A percentile compares a stretch with the other conserved stretches of the same genome.
These are phyloP conservation scores for Ogataea siamensis DNA, from an alignment of 805 yeast species.

Conservation along the genomic window DNA sequence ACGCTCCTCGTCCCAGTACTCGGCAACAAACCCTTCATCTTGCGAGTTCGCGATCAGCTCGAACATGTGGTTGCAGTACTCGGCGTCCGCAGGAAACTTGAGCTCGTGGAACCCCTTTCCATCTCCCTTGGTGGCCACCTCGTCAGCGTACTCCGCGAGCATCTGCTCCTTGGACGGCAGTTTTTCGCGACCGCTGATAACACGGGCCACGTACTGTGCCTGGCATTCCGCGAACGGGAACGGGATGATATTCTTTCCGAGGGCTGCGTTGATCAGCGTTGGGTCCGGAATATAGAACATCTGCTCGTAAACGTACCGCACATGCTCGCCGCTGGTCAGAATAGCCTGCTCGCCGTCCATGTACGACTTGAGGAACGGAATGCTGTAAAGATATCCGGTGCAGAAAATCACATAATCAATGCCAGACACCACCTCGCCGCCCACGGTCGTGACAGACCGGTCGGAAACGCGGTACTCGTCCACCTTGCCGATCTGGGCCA, in stretches of 20 bases:
- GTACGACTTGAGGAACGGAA: constrained; percentile 55
- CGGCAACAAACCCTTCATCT: constrained; percentile 34
- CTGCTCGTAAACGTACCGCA: constrained; percentile 44
- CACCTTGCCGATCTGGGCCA: constrained; percentile 28
- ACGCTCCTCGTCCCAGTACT: constrained; percentile 30
- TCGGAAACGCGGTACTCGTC: constrained; percentile 27
- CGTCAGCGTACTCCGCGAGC: constrained; percentile 33
- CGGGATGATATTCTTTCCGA: constrained; percentile 47
- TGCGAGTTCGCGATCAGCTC: constrained; percentile 37
- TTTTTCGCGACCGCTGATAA: constrained; percentile 40
- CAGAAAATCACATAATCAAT: constrained; percentile 65
- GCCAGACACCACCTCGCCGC: constrained; percentile 44
- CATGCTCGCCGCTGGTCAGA: constrained; percentile 35
- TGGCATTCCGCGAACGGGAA: constrained; percentile 51
- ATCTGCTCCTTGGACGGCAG: constrained; percentile 41
- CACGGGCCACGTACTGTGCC: constrained; percentile 42
- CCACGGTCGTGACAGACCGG: constrained; percentile 42
- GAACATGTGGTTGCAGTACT: constrained; percentile 50
- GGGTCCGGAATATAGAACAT: constrained; percentile 47
- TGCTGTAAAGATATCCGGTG: constrained; percentile 69
- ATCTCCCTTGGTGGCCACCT: constrained; percentile 43
- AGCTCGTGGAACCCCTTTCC: constrained; percentile 52
- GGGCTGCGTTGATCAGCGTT: constrained; percentile 40
- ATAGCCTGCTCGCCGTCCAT: constrained; percentile 27
- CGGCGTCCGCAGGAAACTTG: constrained; percentile 55